phyloP scores from a whole-genome alignment of 768 basidiomycete genomes.

The Russula olivacea region DNA sequence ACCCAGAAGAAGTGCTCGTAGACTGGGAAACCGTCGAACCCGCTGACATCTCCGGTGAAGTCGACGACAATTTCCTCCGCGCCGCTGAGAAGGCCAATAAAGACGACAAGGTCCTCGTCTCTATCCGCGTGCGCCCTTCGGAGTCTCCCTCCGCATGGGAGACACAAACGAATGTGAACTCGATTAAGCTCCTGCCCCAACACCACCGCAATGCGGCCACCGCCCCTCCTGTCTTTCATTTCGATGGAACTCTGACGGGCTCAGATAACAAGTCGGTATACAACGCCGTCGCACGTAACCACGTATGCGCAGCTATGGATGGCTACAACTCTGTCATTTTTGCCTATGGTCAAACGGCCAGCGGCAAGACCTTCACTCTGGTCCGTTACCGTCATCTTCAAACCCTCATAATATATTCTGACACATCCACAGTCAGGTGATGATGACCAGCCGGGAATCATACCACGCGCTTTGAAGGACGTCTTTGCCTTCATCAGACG shows the following conservation, averaged over 20 bases:
- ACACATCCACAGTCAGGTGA: slow-evolving; percentile 49
- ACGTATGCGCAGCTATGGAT: slow-evolving; percentile 90
- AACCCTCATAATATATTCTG: background rate
- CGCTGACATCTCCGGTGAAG: slow-evolving; percentile 60
- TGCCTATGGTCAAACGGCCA: slow-evolving; percentile 87
- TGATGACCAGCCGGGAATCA: slow-evolving; percentile 86
- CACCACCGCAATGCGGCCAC: slow-evolving; percentile 43
- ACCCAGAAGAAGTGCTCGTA: slow-evolving; percentile 70
- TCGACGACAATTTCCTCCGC: slow-evolving; percentile 53
- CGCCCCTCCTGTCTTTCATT: slow-evolving; percentile 49
- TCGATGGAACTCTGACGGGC: slow-evolving; percentile 72
- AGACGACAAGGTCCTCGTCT: slow-evolving; percentile 83
- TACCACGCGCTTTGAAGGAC: slow-evolving; percentile 87
- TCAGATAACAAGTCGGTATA: slow-evolving; percentile 78
- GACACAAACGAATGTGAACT: slow-evolving; percentile 37
- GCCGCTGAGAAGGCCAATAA: slow-evolving; percentile 50
- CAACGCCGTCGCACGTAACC: slow-evolving; percentile 65
- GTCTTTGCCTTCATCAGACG: slow-evolving; percentile 79
- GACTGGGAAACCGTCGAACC: slow-evolving; percentile 69
- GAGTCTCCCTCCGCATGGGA: slow-evolving; percentile 52
- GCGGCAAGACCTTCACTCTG: slow-evolving; percentile 68
- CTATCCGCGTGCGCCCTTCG: slow-evolving; percentile 66
- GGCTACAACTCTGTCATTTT: slow-evolving; percentile 96
- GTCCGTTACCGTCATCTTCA: slow-evolving; percentile 30
- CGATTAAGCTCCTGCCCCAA: slow-evolving; percentile 57